phyloP scores from a whole-genome alignment of 108 stramenopile species.

The Pseudonitzschia delicatissima region DNA sequence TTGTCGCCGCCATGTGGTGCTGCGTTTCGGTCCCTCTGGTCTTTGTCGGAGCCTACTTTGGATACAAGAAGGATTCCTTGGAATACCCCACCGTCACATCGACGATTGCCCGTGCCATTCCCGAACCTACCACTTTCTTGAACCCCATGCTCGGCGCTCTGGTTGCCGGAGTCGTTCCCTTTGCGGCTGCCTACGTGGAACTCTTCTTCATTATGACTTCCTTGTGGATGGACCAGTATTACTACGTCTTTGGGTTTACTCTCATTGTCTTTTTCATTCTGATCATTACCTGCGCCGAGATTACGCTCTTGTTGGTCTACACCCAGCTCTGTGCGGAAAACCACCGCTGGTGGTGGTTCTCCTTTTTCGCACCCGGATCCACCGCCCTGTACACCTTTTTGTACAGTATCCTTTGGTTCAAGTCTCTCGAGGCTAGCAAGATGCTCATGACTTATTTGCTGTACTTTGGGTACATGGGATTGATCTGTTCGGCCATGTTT shows the following conservation, averaged over 20 bases:
- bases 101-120: conserved; percentile 91
- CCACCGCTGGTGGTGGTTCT: conserved; percentile 99
- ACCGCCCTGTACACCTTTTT: conserved; percentile 91
- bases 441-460: conserved; percentile 96
- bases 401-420: conserved; percentile 94
- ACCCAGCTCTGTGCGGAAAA: conserved; percentile 98
- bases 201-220: conserved; percentile 98
- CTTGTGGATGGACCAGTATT: conserved; percentile 99
- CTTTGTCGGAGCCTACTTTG: conserved; percentile 98
- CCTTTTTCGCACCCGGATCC: conserved; percentile 91
- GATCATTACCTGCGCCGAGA: conserved; percentile 93
- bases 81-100: conserved; percentile 86
- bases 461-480: conserved; percentile 97
- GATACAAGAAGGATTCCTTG: conserved; percentile 91
- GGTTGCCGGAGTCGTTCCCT: conserved; percentile 92
- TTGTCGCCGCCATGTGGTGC: conserved; percentile 98
- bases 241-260: conserved; percentile 99
- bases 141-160: conserved; percentile 74
- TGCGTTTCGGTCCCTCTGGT: conserved; percentile 95
- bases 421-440: conserved; percentile 80
- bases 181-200: conserved; percentile 98
- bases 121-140: conserved; percentile 81
- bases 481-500: conserved; percentile 86
- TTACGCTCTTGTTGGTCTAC: conserved; percentile 95
- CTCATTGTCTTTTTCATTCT: conserved; percentile 94